A percentile compares a stretch with the other conserved stretches of the same genome.
Evolutionary conservation across 2,329 filamentous ascomycete genomes (phyloP).

Genomic region (Aspergillus uvarum): DNA sequence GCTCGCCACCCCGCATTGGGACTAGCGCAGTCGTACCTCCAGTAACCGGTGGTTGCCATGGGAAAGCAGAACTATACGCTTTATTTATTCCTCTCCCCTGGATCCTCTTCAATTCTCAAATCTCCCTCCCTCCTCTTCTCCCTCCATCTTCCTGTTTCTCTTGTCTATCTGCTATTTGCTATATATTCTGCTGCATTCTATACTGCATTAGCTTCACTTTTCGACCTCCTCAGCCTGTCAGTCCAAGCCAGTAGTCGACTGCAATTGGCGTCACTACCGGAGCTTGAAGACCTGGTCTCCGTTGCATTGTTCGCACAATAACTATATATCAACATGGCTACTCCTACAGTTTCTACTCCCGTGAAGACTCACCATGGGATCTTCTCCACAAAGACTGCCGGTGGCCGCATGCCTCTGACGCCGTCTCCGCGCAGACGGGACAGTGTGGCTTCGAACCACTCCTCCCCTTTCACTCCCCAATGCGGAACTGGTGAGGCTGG

Average conservation of each 20-base stretch:
- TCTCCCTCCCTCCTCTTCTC: conserved; percentile 28
- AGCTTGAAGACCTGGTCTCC: conserved; percentile 24
- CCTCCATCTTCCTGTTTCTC: conserved; percentile 20
- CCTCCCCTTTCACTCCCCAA: conserved; percentile 75
- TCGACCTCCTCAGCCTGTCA: neutral
- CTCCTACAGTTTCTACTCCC: conserved; percentile 78
- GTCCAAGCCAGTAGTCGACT: conserved; percentile 11
- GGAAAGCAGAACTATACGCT: conserved; percentile 32
- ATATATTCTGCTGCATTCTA: conserved; percentile 26
- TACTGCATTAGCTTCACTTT: conserved; percentile 5
- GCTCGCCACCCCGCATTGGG: conserved; percentile 46
- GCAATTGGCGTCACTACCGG: conserved; percentile 9
- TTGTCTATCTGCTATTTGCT: conserved; percentile 28
- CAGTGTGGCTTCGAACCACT: conserved; percentile 52
- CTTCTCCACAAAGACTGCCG: conserved; percentile 88
- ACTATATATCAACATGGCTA: conserved; percentile 67
- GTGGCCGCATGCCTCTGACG: conserved; percentile 90
- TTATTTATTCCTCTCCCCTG: conserved; percentile 40
- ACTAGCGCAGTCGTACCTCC: conserved; percentile 33
- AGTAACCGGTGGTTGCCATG: conserved; percentile 42
- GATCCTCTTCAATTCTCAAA: conserved; percentile 13
- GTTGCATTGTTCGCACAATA: conserved; percentile 6
- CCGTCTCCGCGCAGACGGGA: conserved; percentile 75
- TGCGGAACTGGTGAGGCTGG: conserved; percentile 57
- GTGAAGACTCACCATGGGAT: conserved; percentile 92